A percentile compares a stretch with the other conserved stretches of the same genome.
phyloP scores from a whole-genome alignment of 768 basidiomycete species.

The Leccinum olivaceopallidum region DNA sequence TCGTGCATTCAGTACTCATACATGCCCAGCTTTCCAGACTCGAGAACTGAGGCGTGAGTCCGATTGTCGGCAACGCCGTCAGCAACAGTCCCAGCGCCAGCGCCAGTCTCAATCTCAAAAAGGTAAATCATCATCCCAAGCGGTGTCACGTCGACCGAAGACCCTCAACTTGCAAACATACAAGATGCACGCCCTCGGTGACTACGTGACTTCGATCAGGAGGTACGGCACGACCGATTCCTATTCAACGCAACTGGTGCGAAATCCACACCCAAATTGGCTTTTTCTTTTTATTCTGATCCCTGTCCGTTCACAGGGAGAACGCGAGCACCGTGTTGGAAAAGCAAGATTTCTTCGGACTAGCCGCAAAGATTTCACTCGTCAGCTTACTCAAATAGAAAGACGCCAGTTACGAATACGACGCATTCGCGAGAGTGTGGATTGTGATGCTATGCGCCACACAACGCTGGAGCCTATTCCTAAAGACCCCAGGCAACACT shows the following conservation, averaged over 20 bases:
- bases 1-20: no score
- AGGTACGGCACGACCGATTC: not conserved
- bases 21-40: no score
- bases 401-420: not conserved
- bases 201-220: not conserved
- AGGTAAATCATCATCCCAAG: not conserved
- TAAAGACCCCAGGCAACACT: no score
- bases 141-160: not conserved
- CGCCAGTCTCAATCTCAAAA: not conserved
- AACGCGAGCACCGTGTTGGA: not conserved
- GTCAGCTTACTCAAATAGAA: no score
- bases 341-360: not conserved
- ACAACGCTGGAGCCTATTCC: no score
- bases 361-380: no score
- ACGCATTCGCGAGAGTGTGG: not conserved
- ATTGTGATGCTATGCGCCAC: no score
- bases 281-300: no score
- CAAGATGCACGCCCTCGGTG: not conserved
- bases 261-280: not conserved
- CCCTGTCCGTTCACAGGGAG: not conserved
- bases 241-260: not conserved
- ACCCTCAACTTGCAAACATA: no score
- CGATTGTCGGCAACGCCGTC: not conserved
- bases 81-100: not conserved
- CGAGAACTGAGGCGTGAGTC: no score